Conservation (phyloP, 768 basidiomycete species). For the Peribolospora kevripleyi region DNA sequence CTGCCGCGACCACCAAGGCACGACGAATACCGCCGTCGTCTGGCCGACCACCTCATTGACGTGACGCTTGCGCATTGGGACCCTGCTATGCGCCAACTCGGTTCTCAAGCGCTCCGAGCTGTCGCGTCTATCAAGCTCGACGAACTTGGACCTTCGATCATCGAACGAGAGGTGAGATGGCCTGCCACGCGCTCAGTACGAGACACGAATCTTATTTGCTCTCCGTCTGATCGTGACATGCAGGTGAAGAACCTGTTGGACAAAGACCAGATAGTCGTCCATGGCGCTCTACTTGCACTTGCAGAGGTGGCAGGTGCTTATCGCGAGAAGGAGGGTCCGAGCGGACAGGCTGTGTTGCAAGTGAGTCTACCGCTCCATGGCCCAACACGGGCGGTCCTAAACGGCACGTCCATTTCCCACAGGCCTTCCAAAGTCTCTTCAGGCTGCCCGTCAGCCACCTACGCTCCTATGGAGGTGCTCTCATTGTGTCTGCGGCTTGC, state of each 20-base stretch:
- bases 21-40: conserved; percentile 39
- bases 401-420: too few relatives aligned
- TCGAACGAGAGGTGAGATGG: conserved; percentile 30
- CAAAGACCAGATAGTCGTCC: conserved; percentile 47
- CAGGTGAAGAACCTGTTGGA: conserved; percentile 26
- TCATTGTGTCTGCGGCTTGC: conserved; percentile 3
- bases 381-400: too few relatives aligned
- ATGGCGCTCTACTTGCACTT: conserved; percentile 56
- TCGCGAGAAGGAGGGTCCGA: too few relatives aligned
- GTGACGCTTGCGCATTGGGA: conserved; percentile 80
- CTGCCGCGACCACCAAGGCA: conserved; percentile 29
- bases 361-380: too few relatives aligned
- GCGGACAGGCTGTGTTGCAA: too few relatives aligned
- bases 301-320: conserved; percentile 41
- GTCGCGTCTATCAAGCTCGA: conserved; percentile 35
- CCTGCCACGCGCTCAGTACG: neutral
- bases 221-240: neutral
- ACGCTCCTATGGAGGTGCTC: neutral
- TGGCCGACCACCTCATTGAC: conserved; percentile 48
- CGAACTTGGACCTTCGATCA: conserved; percentile 25
- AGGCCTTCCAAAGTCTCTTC: too few relatives aligned
- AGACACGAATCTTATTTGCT: conserved; percentile 3
- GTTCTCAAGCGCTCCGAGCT: conserved; percentile 44
- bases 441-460: too few relatives aligned
- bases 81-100: conserved; percentile 45